These are phyloP conservation scores for Cymbopogon flexuosus DNA, from an alignment of 202 grass and related monocot genomes.

Conservation along the genomic window DNA sequence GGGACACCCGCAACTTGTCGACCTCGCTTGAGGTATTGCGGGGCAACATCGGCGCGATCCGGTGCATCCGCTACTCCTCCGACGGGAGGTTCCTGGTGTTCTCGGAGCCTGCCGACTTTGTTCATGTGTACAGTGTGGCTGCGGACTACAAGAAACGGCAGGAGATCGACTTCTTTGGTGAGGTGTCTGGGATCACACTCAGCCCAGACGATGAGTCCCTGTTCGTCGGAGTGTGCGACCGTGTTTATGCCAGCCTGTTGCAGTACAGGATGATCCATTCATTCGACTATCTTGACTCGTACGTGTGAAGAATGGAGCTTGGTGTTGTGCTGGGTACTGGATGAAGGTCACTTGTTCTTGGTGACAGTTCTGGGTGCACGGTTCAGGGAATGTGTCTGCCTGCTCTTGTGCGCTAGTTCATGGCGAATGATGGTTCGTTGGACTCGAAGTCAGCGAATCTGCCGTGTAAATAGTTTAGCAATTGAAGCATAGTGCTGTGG, in stretches of 20 bases:
- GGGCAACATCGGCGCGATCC: constrained; percentile 75
- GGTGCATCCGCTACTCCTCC: constrained; percentile 71
- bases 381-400: constrained; percentile 26
- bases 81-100: constrained; percentile 69
- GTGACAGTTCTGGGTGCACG: not conserved
- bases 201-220: constrained; percentile 62
- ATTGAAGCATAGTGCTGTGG: not conserved
- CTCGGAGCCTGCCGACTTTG: constrained; percentile 77
- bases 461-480: constrained; percentile 29
- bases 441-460: not conserved
- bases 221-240: constrained; percentile 72
- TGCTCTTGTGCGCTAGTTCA: constrained; percentile 4
- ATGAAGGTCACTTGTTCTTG: not conserved
- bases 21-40: constrained; percentile 55
- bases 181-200: constrained; percentile 76
- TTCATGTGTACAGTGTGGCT: constrained; percentile 54
- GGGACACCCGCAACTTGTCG: constrained; percentile 72
- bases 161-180: constrained; percentile 89
- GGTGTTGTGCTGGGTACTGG: not conserved
- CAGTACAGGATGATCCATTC: constrained; percentile 51
- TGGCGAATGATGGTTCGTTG: not conserved
- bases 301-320: constrained; percentile 30
- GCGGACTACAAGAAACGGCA: constrained; percentile 62
- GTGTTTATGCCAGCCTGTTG: constrained; percentile 70
- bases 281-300: constrained; percentile 50